phyloP scores from a whole-genome alignment of 148 eudicot species.

The Rhododendron ferrugineum region DNA sequence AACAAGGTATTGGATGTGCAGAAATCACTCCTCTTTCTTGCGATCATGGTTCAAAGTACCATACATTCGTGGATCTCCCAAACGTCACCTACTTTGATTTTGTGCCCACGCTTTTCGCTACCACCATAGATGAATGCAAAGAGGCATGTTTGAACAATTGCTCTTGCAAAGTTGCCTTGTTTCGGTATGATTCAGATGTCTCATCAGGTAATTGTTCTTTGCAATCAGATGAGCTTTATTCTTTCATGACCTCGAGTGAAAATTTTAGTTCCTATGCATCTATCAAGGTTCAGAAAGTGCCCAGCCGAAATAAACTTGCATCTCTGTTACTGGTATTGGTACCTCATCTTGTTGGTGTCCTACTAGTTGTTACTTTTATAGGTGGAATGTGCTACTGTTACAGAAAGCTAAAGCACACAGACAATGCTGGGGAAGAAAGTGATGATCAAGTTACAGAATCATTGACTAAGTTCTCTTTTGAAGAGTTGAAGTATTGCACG shows the following conservation, averaged over 20 bases:
- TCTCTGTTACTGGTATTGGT: not conserved
- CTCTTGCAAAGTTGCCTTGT: not conserved
- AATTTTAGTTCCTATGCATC: slow-evolving; percentile 1
- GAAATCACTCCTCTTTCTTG: slow-evolving; percentile 12
- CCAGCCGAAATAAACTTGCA: not conserved
- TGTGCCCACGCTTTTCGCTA: not conserved
- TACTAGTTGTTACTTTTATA: not conserved
- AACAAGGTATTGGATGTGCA: not conserved
- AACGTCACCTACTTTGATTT: not conserved
- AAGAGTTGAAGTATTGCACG: slow-evolving; percentile 5
- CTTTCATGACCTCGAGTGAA: not conserved
- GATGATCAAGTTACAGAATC: slow-evolving; percentile 1
- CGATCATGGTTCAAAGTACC: not conserved
- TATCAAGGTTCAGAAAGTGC: slow-evolving; percentile 18
- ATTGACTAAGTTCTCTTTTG: slow-evolving; percentile 14
- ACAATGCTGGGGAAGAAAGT: not conserved
- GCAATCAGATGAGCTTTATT: slow-evolving; percentile 5
- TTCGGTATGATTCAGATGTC: not conserved
- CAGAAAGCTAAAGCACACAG: not conserved
- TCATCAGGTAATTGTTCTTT: not conserved
- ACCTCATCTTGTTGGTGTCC: not conserved
- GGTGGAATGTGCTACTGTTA: not conserved
- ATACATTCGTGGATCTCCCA: slow-evolving; percentile 6
- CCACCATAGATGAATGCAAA: not conserved
- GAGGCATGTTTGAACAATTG: slow-evolving; percentile 3